Evolutionary conservation across 2,329 filamentous ascomycete genomes (phyloP).

Genomic region (Colletotrichum agaves): DNA sequence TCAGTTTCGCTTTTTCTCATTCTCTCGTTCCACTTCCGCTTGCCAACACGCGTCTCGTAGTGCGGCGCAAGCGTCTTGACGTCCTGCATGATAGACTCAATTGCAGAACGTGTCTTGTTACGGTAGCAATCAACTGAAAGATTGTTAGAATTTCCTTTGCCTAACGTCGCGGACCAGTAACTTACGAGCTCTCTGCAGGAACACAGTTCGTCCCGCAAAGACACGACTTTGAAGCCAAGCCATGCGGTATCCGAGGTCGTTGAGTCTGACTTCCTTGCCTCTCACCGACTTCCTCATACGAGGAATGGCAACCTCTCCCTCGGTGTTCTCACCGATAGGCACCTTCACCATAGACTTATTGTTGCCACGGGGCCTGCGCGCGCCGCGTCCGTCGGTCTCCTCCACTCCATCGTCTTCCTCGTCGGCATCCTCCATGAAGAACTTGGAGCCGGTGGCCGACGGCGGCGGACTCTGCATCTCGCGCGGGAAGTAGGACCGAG

Average conservation of each 20-base stretch:
- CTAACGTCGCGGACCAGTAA: conserved; percentile 50
- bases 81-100: conserved; percentile 81
- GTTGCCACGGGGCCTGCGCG: conserved; percentile 48
- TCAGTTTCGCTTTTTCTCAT: conserved; percentile 50
- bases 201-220: conserved; percentile 86
- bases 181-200: conserved; percentile 91
- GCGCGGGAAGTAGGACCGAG: conserved; percentile 89
- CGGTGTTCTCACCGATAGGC: conserved; percentile 74
- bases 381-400: conserved; percentile 59
- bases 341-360: conserved; percentile 66
- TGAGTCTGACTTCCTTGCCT: conserved; percentile 87
- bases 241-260: conserved; percentile 94
- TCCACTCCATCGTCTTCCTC: conserved; percentile 68
- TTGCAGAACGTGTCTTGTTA: conserved; percentile 87
- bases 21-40: conserved; percentile 77
- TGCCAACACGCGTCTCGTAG: conserved; percentile 89
- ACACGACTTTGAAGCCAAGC: conserved; percentile 95
- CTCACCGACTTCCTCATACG: conserved; percentile 76
- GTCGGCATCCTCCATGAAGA: conserved; percentile 75
- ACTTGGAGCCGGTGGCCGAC: conserved; percentile 77
- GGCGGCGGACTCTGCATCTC: conserved; percentile 91
- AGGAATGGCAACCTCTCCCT: conserved; percentile 80
- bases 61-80: conserved; percentile 80
- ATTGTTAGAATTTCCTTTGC: conserved; percentile 18
- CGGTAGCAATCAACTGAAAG: conserved; percentile 87